Evolutionary conservation across 495 filamentous ascomycete species (phyloP).

Genomic region (Hypoxylon fuscum): DNA sequence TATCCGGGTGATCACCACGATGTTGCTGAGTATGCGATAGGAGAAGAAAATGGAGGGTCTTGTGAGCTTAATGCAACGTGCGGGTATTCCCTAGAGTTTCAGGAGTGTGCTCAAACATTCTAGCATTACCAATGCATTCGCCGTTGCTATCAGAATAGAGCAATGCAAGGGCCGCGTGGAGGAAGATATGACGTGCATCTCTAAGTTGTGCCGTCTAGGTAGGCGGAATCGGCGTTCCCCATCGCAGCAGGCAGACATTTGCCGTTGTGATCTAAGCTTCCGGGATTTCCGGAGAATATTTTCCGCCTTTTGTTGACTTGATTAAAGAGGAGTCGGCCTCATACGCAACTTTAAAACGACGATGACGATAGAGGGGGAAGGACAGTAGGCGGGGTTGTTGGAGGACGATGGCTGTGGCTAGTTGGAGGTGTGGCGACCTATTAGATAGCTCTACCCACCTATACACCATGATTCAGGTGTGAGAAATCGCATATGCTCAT

Average conservation of each 20-base stretch:
- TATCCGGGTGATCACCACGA: slow-evolving; percentile 27
- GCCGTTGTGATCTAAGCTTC: neutral
- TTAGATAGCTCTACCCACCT: slow-evolving; percentile 6
- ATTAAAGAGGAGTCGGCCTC: slow-evolving; percentile 9
- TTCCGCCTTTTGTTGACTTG: neutral
- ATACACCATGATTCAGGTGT: slow-evolving; percentile 15
- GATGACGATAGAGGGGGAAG: neutral
- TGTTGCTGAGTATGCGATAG: slow-evolving; percentile 11
- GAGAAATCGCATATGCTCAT: neutral
- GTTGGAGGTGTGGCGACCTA: slow-evolving; percentile 30
- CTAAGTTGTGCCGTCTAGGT: slow-evolving; percentile 17
- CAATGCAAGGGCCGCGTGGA: slow-evolving; percentile 16
- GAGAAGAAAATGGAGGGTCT: slow-evolving; percentile 32
- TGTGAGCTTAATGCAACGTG: slow-evolving; percentile 32
- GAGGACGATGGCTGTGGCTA: slow-evolving; percentile 22
- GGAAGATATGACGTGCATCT: slow-evolving; percentile 36
- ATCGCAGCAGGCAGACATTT: neutral
- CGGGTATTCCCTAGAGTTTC: slow-evolving; percentile 11
- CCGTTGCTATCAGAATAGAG: neutral
- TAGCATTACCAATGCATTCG: neutral
- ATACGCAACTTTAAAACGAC: slow-evolving; percentile 10
- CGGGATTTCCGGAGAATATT: neutral
- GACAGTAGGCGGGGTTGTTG: slow-evolving; percentile 1
- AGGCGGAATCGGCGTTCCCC: slow-evolving; percentile 9
- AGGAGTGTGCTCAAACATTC: neutral